Percentiles rank a stretch among this genome's conserved stretches.
phyloP scores from a whole-genome alignment of 495 filamentous ascomycete species.

The Corynascus novoguineensis region DNA sequence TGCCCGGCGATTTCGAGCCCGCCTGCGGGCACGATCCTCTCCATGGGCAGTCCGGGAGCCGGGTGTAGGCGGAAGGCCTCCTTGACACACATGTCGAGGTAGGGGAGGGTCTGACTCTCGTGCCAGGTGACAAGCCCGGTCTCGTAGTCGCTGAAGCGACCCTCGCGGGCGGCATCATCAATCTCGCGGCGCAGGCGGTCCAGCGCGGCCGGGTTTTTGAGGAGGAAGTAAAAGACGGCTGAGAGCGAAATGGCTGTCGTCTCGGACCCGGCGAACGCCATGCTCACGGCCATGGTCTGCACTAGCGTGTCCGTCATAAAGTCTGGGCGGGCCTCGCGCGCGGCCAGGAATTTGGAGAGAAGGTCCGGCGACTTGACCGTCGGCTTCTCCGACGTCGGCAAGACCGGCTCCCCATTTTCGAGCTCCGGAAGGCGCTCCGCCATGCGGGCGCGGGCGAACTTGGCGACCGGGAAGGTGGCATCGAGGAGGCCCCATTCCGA shows the following conservation, averaged over 20 bases:
- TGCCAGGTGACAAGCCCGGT: slow-evolving; percentile 54
- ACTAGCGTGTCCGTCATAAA: slow-evolving; percentile 63
- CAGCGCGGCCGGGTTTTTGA: slow-evolving; percentile 48
- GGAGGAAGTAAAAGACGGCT: slow-evolving; percentile 60
- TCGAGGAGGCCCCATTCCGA: slow-evolving; percentile 47
- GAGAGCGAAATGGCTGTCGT: slow-evolving; percentile 59
- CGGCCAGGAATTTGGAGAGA: slow-evolving; percentile 55
- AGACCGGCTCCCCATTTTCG: slow-evolving; percentile 28
- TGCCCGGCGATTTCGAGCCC: slow-evolving; percentile 51
- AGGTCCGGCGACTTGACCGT: slow-evolving; percentile 51
- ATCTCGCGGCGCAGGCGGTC: slow-evolving; percentile 47
- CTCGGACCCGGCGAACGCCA: slow-evolving; percentile 60
- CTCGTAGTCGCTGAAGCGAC: slow-evolving; percentile 46
- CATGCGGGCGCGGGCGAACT: slow-evolving; percentile 54
- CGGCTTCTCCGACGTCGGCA: slow-evolving; percentile 32
- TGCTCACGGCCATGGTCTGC: slow-evolving; percentile 58
- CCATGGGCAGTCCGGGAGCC: slow-evolving; percentile 55
- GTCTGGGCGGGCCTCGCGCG: slow-evolving; percentile 52
- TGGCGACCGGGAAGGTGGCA: slow-evolving; percentile 56
- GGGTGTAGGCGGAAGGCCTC: slow-evolving; percentile 65
- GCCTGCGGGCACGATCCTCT: slow-evolving; percentile 56
- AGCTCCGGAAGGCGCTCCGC: slow-evolving; percentile 45
- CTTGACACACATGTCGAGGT: slow-evolving; percentile 64
- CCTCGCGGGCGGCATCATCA: slow-evolving; percentile 44
- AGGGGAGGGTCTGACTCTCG: slow-evolving; percentile 53